These are phyloP conservation scores for Rhodotorula sp. DNA, from an alignment of 1,284 basidiomycete genomes.

Conservation along the genomic window DNA sequence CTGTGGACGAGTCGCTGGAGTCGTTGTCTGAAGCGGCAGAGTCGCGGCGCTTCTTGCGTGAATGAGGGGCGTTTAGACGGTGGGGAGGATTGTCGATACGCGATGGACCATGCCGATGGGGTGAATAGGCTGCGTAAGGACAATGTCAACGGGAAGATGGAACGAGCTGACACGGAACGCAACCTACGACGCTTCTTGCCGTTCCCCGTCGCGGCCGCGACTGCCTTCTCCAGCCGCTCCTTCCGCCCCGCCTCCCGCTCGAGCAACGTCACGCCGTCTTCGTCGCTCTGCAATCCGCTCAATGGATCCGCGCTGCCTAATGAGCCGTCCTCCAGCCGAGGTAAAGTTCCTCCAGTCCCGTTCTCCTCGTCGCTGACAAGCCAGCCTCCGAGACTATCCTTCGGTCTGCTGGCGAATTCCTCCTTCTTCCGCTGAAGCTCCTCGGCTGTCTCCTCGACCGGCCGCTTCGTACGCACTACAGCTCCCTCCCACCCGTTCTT, in stretches of 20 bases:
- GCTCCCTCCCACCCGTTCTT: constrained; percentile 52
- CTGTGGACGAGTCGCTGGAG: background rate
- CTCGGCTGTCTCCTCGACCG: constrained; percentile 13
- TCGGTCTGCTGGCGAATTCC: background rate
- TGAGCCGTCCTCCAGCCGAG: background rate
- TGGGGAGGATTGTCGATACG: constrained; percentile 9
- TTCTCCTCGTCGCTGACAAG: constrained; percentile 25
- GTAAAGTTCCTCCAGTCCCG: background rate
- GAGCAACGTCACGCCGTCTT: constrained; percentile 13
- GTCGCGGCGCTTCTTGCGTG: background rate
- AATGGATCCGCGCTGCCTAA: too few species aligned
- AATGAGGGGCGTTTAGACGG: background rate
- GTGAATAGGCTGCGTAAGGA: background rate
- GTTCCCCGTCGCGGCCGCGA: background rate
- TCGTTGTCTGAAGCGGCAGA: background rate
- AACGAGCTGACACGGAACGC: too few species aligned
- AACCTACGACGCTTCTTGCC: background rate
- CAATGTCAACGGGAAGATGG: too few species aligned
- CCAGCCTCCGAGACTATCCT: constrained; percentile 39
- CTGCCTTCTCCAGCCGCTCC: constrained; percentile 12
- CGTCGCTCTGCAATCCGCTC: constrained; percentile 4
- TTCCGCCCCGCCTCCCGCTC: constrained; percentile 26
- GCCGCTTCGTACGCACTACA: constrained; percentile 45
- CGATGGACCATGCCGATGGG: constrained; percentile 4
- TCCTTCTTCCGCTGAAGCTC: constrained; percentile 30